Evolutionary conservation across 2,329 filamentous ascomycete species (phyloP).

Genomic region (Neonectria hederae): DNA sequence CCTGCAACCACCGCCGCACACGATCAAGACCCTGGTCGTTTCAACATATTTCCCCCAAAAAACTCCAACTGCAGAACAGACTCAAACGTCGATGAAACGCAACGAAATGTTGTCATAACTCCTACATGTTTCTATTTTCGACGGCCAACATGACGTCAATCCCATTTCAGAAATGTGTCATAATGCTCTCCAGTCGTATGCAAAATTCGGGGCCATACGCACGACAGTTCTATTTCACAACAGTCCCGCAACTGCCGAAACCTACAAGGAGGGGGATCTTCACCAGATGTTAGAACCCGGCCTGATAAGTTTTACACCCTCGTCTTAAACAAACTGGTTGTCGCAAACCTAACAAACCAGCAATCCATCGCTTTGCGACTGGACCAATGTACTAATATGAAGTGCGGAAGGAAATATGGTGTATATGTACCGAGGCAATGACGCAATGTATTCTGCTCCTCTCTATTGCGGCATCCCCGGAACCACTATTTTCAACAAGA

Average conservation of each 20-base stretch:
- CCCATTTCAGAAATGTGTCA: conserved; percentile 6
- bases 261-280: background rate
- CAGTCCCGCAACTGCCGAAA: background rate
- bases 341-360: background rate
- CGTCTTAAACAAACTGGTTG: background rate
- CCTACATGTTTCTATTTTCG: background rate
- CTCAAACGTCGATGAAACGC: background rate
- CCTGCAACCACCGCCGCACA: background rate
- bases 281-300: background rate
- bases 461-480: background rate
- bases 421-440: background rate
- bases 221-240: background rate
- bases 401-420: background rate
- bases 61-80: conserved; percentile 3
- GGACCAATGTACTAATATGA: background rate
- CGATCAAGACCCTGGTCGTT: conserved; percentile 4
- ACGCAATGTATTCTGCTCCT: background rate
- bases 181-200: background rate
- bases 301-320: background rate
- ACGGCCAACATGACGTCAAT: background rate
- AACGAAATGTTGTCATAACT: background rate
- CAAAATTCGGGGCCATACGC: background rate
- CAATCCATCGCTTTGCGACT: background rate
- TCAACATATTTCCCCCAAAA: background rate
- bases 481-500: background rate